Evolutionary conservation across 2,329 filamentous ascomycete genomes (phyloP), one percentile per base, ranked within the genome.

Genomic region (Herpotrichia juniperi): DNA sequence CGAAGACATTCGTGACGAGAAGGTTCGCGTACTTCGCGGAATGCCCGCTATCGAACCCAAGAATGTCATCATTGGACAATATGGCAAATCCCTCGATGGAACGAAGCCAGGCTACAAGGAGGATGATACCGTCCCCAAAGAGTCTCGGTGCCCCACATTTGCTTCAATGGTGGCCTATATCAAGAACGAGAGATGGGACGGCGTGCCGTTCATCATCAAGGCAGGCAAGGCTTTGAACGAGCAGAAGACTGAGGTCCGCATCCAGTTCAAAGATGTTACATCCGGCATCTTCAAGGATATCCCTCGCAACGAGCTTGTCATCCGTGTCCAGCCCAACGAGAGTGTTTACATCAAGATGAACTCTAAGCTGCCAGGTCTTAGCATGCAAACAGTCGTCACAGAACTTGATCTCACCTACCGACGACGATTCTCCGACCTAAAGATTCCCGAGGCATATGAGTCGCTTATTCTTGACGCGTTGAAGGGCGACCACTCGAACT

Each of bases 271-370:
- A 83, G 94, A 99, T 74, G 94, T 99, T 61, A 97, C 94, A 19
- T 97, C 93, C 43, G 94, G 96, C 63, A 99, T 99, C 78, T 99
- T 99, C 83, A 97, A 97, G 85, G 93, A 99, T 75, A 99, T 99
- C 72, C 96, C 94, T 54, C 89, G 96, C 64, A 99, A 99, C 81
- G 94, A 99, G 81, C 89, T 99, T 62, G 94, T 99, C 69, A 97
- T 99, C 81, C 93, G 94, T 64, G 96, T 99, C 61, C 94, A 99
- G 82, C 94, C 94, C 67, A 99, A 99, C 81, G 94, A 99, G 84
- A 96, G 91, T 74, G 93, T 99, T 63, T 99, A 99, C 81, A 96
- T 97, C 78, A 99, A 99, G 87, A 99, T 99, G 94, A 99, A 99
- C 88, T 97, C 93, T 25, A 99, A 99, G 84, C 83, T 99, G 53